Evolutionary conservation across 129 eudicot species (phyloP), one percentile per base, ranked within the genome.

Genomic region (Saussurea involucrata): DNA sequence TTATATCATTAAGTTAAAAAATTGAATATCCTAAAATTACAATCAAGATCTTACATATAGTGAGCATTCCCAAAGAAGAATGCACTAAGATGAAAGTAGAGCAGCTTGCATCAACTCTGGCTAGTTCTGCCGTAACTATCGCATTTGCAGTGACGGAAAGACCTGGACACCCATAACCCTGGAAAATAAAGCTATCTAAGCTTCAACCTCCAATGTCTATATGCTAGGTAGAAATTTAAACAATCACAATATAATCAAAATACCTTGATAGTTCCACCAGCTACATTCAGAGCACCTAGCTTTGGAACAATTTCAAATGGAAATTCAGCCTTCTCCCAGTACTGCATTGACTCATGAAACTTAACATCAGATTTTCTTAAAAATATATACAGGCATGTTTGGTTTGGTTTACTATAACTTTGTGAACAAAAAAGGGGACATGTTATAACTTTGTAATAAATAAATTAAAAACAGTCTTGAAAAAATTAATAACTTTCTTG

Each of bases 321-420:
- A 82, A 95, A 95, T 80, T 92, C 99, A 25, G 99, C 99, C 74
- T 90, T 95, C 88, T 95, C 99, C 99, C 99, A 95, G 76, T 92
- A 95, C 99, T 95, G 94, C 29, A 82, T 73, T 77, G 34, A 69
- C 72, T 78, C 80, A 69, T 58, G 42, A 57, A 63, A 34, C 75
- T 33, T 69, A 58, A 46, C 63, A 69, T 86, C 81, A 80, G 78
- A 73, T 79, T 29, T 24, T 21, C 70, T 44, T n/a, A 76, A 33
- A 25, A 11, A 66, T 29, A 8, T 4, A 17, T n/a, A 53, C 61
- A 53, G 24, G 61, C 6, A 17, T 15, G 21, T 46, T 46, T 46
- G 2, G 60, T 53, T 53, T 17, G 61, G 61, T 53, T 53, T 17
- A 53, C 22, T 53, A 17, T n/a, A 17, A 17, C 3, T 53, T 53